A percentile compares a stretch with the other conserved stretches of the same genome.
Evolutionary conservation across 2,329 filamentous ascomycete genomes (phyloP).

Genomic region (Trichoderma sp.): DNA sequence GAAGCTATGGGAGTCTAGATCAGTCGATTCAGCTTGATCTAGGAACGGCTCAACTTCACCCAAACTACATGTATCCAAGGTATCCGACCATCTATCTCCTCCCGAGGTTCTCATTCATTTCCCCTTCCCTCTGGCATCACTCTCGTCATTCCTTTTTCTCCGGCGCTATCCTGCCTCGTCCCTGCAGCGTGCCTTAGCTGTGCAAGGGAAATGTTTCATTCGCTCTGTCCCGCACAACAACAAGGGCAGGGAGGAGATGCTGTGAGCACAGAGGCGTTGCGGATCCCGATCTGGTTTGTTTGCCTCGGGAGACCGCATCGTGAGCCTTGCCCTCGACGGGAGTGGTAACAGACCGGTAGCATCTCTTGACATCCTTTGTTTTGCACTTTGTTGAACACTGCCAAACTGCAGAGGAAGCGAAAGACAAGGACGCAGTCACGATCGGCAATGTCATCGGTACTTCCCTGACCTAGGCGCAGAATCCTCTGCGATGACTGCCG

Average conservation of each 20-base stretch:
- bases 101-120: not conserved
- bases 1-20: not conserved
- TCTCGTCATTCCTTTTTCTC: not conserved
- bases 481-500: not conserved
- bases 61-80: too few relatives aligned
- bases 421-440: too few relatives aligned
- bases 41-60: not conserved
- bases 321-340: constrained; percentile 2
- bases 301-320: constrained; percentile 19
- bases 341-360: not conserved
- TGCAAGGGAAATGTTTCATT: constrained; percentile 25
- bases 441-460: not conserved
- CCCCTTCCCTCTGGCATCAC: not conserved
- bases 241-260: not conserved
- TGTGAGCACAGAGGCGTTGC: not conserved
- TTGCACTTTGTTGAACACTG: too few relatives aligned
- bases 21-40: constrained; percentile 13
- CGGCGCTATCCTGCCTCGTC: constrained; percentile 14
- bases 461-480: too few relatives aligned
- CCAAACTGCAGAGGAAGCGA: too few relatives aligned
- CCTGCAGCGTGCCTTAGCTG: constrained; percentile 24
- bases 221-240: constrained; percentile 8
- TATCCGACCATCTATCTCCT: not conserved
- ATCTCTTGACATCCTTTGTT: too few relatives aligned
- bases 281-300: constrained; percentile 20